Percentiles rank a stretch among this genome's conserved stretches.
Evolutionary conservation across 2,329 filamentous ascomycete species (phyloP).

Genomic region (Fusarium anguioides): DNA sequence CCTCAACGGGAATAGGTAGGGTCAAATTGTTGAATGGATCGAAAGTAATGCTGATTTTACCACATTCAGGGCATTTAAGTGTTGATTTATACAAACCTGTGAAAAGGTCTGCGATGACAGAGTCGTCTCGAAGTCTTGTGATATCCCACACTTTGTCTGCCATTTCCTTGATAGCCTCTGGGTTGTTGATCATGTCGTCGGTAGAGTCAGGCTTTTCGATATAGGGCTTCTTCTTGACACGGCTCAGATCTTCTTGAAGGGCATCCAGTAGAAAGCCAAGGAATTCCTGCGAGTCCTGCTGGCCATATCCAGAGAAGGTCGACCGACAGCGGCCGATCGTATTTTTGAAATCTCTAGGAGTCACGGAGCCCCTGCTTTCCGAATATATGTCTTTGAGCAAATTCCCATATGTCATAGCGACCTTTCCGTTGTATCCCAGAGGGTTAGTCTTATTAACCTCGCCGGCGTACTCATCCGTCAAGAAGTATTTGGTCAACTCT

Average conservation of each 20-base stretch:
- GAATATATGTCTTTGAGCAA: conserved; percentile 84
- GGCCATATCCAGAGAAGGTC: conserved; percentile 91
- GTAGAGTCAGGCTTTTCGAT: conserved; percentile 98
- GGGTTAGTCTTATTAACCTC: conserved; percentile 90
- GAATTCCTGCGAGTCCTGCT: conserved; percentile 98
- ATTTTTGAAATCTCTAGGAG: conserved; percentile 84
- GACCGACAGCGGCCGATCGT: conserved; percentile 84
- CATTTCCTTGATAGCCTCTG: conserved; percentile 82
- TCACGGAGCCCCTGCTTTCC: conserved; percentile 74
- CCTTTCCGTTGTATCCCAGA: conserved; percentile 84
- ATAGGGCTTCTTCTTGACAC: conserved; percentile 95
- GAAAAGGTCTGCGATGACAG: conserved; percentile 94
- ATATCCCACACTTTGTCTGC: conserved; percentile 92
- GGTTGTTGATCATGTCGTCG: conserved; percentile 91
- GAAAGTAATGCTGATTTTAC: conserved; percentile 98
- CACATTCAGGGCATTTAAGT: conserved; percentile 87
- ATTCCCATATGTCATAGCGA: conserved; percentile 84
- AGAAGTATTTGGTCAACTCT: conserved; percentile 92
- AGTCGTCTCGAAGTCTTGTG: conserved; percentile 92
- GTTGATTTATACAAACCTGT: conserved; percentile 99
- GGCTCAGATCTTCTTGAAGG: conserved; percentile 93
- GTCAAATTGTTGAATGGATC: conserved; percentile 97
- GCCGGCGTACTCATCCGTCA: conserved; percentile 76
- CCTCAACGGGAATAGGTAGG: conserved; percentile 87
- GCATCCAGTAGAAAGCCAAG: conserved; percentile 94